These are phyloP conservation scores for Multifurca ochricompacta DNA, from an alignment of 768 basidiomycete genomes.

Conservation along the genomic window DNA sequence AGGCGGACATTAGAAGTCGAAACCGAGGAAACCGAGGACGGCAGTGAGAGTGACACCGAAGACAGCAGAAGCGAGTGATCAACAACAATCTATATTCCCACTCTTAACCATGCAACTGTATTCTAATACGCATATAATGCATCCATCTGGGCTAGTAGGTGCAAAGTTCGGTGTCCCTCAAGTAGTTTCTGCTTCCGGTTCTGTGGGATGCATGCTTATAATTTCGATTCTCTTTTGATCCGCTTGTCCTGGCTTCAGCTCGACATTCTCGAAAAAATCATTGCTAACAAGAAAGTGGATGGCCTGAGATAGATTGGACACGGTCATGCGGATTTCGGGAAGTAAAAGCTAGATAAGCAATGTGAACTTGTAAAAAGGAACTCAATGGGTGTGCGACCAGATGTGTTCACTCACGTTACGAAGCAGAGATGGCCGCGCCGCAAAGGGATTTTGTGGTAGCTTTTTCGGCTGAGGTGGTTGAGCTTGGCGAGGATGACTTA, in stretches of 20 bases:
- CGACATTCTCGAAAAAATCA: slow-evolving; percentile 75
- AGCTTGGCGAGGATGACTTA: slow-evolving; percentile 23
- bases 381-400: slow-evolving; percentile 4
- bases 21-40: slow-evolving; percentile 39
- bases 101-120: not conserved
- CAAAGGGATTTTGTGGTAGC: slow-evolving; percentile 56
- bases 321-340: slow-evolving; percentile 79
- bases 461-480: slow-evolving; percentile 38
- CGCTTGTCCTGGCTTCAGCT: slow-evolving; percentile 73
- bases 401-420: slow-evolving; percentile 57
- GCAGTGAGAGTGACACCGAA: slow-evolving; percentile 30
- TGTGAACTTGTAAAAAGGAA: not conserved
- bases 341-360: slow-evolving; percentile 51
- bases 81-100: not conserved
- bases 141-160: not conserved
- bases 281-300: slow-evolving; percentile 88
- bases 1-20: slow-evolving; percentile 59
- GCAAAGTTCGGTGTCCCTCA: not conserved
- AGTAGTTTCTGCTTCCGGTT: not conserved
- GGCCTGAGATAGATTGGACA: slow-evolving; percentile 89
- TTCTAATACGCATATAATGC: not conserved
- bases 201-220: slow-evolving; percentile 28
- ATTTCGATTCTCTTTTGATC: slow-evolving; percentile 57
- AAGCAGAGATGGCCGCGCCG: slow-evolving; percentile 59
- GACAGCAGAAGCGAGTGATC: not conserved